A percentile compares a stretch with the other conserved stretches of the same genome.
Evolutionary conservation across 1,139 yeast species (phyloP).

Genomic region (Taphrina populina): DNA sequence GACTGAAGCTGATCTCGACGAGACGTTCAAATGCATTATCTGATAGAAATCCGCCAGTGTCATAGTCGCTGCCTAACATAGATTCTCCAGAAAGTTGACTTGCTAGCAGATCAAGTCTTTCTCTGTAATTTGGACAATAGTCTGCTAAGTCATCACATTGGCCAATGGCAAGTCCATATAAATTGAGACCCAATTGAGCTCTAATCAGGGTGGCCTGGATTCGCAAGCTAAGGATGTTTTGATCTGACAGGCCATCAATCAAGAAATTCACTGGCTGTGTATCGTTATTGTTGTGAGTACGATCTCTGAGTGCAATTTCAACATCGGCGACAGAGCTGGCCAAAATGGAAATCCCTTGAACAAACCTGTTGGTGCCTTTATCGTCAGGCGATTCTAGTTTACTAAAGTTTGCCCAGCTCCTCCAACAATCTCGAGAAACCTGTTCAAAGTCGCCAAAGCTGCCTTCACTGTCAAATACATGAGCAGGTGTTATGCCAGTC

Average conservation of each 20-base stretch:
- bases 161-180: background rate
- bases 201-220: conserved; percentile 6
- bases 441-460: too few relatives aligned
- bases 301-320: conserved; percentile 25
- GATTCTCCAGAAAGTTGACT: too few relatives aligned
- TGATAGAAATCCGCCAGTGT: background rate
- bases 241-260: conserved; percentile 25
- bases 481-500: background rate
- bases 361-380: too few relatives aligned
- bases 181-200: background rate
- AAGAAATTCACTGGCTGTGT: conserved; percentile 2
- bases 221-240: conserved; percentile 16
- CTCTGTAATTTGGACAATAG: too few relatives aligned
- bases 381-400: background rate
- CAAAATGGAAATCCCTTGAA: background rate
- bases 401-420: background rate
- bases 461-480: too few relatives aligned
- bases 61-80: too few relatives aligned
- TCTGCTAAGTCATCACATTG: too few relatives aligned
- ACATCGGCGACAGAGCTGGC: conserved; percentile 23
- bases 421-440: background rate
- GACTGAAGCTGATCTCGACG: conserved; percentile 3
- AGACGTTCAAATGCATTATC: conserved; percentile 3
- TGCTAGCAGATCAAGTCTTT: too few relatives aligned
- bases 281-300: conserved; percentile 27